These are phyloP conservation scores for Kwoniella shandongensis DNA, from an alignment of 768 basidiomycete genomes.

Conservation along the genomic window DNA sequence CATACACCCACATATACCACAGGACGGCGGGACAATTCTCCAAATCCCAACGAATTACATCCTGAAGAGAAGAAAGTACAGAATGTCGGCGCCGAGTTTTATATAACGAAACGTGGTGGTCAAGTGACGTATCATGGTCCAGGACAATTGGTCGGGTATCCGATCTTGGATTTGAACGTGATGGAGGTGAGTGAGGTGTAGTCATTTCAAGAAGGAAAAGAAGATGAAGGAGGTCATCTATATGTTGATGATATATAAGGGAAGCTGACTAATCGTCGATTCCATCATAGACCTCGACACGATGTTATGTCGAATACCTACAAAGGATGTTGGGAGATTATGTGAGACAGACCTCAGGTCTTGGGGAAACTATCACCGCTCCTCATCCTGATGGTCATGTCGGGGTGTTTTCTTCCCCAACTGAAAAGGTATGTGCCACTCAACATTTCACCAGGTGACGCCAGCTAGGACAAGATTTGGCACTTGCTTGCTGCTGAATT, in stretches of 20 bases:
- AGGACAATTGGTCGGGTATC: conserved; percentile 94
- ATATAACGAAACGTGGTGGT: conserved; percentile 78
- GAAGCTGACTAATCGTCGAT: neutral
- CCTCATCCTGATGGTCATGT: conserved; percentile 71
- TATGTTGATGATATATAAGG: no score
- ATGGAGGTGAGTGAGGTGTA: conserved; percentile 70
- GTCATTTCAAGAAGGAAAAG: no score
- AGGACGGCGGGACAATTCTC: conserved; percentile 72
- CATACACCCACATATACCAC: conserved; percentile 93
- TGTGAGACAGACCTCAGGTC: conserved; percentile 58
- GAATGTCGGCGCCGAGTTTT: conserved; percentile 80
- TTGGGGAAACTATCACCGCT: conserved; percentile 49
- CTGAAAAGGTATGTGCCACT: conserved; percentile 61
- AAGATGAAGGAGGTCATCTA: no score
- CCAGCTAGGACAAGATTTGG: neutral
- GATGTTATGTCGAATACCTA: conserved; percentile 74
- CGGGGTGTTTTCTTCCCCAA: conserved; percentile 79
- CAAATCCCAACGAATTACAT: conserved; percentile 58
- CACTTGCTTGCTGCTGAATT: no score
- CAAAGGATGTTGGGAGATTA: conserved; percentile 70
- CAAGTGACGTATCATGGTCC: conserved; percentile 97
- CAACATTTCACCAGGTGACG: neutral
- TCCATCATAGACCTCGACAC: conserved; percentile 32
- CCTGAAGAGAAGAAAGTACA: conserved; percentile 68
- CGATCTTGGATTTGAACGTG: conserved; percentile 82